Base-by-base conservation (phyloP, 1,139 yeast species). In the Yamadazyma spencermartinsiae region DNA sequence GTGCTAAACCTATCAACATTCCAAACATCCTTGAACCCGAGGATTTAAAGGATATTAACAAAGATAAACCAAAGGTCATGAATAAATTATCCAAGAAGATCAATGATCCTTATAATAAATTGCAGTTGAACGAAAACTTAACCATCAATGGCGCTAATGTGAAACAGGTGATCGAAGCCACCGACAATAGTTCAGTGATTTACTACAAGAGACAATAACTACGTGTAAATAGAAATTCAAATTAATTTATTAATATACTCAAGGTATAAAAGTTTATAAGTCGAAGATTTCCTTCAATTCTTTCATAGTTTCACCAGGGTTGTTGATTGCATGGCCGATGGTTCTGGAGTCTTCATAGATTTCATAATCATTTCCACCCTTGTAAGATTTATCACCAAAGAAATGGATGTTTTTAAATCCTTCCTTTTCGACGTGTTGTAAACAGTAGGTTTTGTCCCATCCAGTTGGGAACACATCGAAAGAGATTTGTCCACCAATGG, bases 401-500 rank as follows among this genome's bases (percentile, higher is more conserved):
- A 94, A 94, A 76, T 92, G 98, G 57, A 92, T 88, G 54, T 80
- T 76, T 60, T 82, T 75, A 72, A 90, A 94, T 48, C 84, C 80
- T 68, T 90, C 97, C 46, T 74, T 68, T 56, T 72, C 89, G 55
- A 92, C 90, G 70, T 90, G 98, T 68, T 83, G 89, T 61, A 94
- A 80, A 69, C 96, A 87, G 74, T 90, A 94, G 47, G 98, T 94
- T 80, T 94, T 92, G 69, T 92, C 98, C 99, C 99, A 92, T 59
- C 99, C 99, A 49, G 96, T 86, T 72, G 99, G 99, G 90, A 92
- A 92, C 51, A 92, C 98, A 60, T 92, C 99, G 60, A 92, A 92
- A 35, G 98, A 92, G 65, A 92, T 92, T 77, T 92, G 98, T 54
- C 99, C 99, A 65, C 98, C 98, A 54, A 92, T 92, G 42, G 98